Percentiles rank a stretch among this genome's conserved stretches.
Evolutionary conservation across 2,329 filamentous ascomycete genomes (phyloP).

Genomic region (Sordariomycetes sp.): DNA sequence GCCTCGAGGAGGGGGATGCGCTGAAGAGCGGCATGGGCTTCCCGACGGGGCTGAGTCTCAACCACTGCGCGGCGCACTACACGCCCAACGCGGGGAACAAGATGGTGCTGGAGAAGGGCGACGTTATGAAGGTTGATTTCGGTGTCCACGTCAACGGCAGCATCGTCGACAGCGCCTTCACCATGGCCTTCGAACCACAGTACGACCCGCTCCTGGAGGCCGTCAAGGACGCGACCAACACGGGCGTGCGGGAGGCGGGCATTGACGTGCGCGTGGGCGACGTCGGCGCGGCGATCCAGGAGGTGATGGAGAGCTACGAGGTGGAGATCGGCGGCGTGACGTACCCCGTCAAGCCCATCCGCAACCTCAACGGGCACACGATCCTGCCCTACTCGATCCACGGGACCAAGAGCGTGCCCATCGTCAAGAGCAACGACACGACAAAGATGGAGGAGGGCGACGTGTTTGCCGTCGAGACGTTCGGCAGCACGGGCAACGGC

Average conservation of each 20-base stretch:
- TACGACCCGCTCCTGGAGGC: slow-evolving; percentile 65
- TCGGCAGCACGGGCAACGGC: slow-evolving; percentile 65
- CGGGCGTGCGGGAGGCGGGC: slow-evolving; percentile 69
- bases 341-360: slow-evolving; percentile 57
- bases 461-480: slow-evolving; percentile 72
- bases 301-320: slow-evolving; percentile 68
- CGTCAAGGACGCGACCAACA: slow-evolving; percentile 68
- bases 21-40: slow-evolving; percentile 67
- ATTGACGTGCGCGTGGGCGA: slow-evolving; percentile 68
- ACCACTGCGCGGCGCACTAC: slow-evolving; percentile 68
- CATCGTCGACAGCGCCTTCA: slow-evolving; percentile 75
- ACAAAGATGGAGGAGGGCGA: slow-evolving; percentile 83
- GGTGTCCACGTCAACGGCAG: slow-evolving; percentile 69
- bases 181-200: slow-evolving; percentile 59
- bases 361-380: slow-evolving; percentile 63
- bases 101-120: slow-evolving; percentile 55
- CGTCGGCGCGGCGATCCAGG: slow-evolving; percentile 58
- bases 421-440: slow-evolving; percentile 62
- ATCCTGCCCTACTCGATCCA: slow-evolving; percentile 68
- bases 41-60: slow-evolving; percentile 64
- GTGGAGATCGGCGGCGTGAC: slow-evolving; percentile 55
- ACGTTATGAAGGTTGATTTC: slow-evolving; percentile 76
- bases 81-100: slow-evolving; percentile 71
- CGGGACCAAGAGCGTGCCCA: slow-evolving; percentile 67
- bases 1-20: slow-evolving; percentile 59